These are phyloP conservation scores for Trichosporon inkin DNA, from an alignment of 1,284 basidiomycete genomes.

Conservation along the genomic window DNA sequence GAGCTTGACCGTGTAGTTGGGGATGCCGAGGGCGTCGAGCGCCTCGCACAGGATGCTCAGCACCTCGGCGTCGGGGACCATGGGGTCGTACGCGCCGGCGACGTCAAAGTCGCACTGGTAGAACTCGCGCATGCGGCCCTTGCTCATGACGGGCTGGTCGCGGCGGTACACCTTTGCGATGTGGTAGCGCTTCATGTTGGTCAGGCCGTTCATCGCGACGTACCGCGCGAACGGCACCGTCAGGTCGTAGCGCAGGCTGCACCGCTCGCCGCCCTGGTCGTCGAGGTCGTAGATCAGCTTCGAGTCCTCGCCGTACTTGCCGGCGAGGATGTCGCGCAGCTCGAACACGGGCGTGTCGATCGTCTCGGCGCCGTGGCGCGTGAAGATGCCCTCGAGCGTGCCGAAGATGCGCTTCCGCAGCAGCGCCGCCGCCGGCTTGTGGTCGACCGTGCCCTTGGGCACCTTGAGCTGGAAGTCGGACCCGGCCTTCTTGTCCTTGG, in stretches of 20 bases:
- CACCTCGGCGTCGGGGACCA: slow-evolving; percentile 95
- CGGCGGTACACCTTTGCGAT: slow-evolving; percentile 96
- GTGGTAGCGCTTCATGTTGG: slow-evolving; percentile 83
- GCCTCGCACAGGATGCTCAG: slow-evolving; percentile 79
- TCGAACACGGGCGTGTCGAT: slow-evolving; percentile 99
- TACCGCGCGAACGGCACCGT: slow-evolving; percentile 95
- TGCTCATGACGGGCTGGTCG: slow-evolving; percentile 96
- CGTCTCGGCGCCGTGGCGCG: slow-evolving; percentile 81
- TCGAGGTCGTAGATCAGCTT: slow-evolving; percentile 98
- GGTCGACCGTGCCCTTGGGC: slow-evolving; percentile 86
- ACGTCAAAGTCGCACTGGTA: slow-evolving; percentile 99
- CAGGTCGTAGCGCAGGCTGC: slow-evolving; percentile 91
- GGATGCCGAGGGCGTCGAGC: slow-evolving; percentile 76
- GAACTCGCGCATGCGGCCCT: slow-evolving; percentile 97
- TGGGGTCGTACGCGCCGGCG: slow-evolving; percentile 85
- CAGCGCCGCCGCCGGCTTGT: slow-evolving; percentile 89
- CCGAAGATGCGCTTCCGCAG: slow-evolving; percentile 85
- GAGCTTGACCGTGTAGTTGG: slow-evolving; percentile 92
- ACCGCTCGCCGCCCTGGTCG: slow-evolving; percentile 98
- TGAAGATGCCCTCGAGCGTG: slow-evolving; percentile 83
- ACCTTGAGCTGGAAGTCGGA: slow-evolving; percentile 37
- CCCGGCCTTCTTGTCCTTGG: slow-evolving; percentile 34
- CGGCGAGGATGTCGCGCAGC: slow-evolving; percentile 88
- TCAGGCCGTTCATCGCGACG: slow-evolving; percentile 86
- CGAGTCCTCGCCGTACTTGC: slow-evolving; percentile 95